Evolutionary conservation across 768 basidiomycete species (phyloP).

Genomic region (Lactarius psammicola): DNA sequence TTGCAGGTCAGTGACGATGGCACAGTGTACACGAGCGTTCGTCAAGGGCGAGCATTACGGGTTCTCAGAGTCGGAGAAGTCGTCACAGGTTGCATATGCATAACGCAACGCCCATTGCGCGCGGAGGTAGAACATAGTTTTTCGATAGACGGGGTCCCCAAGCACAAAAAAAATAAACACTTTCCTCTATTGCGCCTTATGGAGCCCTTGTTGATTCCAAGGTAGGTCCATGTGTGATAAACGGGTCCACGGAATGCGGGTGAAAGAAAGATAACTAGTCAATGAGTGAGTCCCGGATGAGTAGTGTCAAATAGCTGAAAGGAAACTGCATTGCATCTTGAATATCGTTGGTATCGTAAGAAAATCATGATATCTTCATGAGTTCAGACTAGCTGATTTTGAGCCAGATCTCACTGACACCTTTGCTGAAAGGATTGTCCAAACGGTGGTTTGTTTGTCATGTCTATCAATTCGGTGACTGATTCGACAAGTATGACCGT

Average conservation of each 20-base stretch:
- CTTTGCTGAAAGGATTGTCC: background rate
- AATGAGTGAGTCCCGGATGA: background rate
- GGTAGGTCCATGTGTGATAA: background rate
- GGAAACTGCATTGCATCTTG: background rate
- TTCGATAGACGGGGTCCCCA: slow-evolving; percentile 21
- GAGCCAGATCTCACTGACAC: background rate
- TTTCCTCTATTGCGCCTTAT: background rate
- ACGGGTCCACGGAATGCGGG: background rate
- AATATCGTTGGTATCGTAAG: background rate
- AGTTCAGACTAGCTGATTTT: background rate
- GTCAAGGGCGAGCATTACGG: slow-evolving; percentile 69
- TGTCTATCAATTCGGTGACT: too few relatives aligned
- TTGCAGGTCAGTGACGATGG: slow-evolving; percentile 89
- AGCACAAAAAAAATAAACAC: slow-evolving; percentile 10
- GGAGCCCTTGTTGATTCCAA: background rate
- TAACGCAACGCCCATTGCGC: slow-evolving; percentile 29
- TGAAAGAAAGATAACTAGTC: background rate
- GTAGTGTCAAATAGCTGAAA: background rate
- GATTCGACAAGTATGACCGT: too few relatives aligned
- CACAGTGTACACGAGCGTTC: slow-evolving; percentile 86
- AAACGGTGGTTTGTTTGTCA: too few relatives aligned
- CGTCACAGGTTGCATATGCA: slow-evolving; percentile 45
- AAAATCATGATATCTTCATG: background rate
- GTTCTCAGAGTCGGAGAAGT: slow-evolving; percentile 49
- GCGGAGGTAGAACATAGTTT: slow-evolving; percentile 9